phyloP scores from a whole-genome alignment of 1,284 basidiomycete species.

The Pseudozyma sp. region DNA sequence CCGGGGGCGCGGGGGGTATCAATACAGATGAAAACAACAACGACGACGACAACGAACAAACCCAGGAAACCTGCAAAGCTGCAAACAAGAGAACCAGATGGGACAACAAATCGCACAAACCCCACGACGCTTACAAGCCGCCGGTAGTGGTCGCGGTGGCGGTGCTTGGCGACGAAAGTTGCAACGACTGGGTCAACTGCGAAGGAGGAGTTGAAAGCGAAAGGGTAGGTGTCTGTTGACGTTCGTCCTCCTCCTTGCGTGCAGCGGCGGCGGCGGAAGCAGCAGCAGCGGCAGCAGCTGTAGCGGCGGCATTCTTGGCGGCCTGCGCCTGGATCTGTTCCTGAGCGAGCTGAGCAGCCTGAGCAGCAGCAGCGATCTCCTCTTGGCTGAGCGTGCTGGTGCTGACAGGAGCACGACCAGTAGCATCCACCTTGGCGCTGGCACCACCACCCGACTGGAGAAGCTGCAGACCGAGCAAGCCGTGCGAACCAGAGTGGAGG shows the following conservation, averaged over 20 bases:
- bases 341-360: slow-evolving; percentile 61
- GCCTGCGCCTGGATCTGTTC: slow-evolving; percentile 59
- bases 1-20: slow-evolving; percentile 25
- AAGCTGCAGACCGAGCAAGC: slow-evolving; percentile 68
- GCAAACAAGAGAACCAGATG: background rate
- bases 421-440: slow-evolving; percentile 65
- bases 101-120: background rate
- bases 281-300: slow-evolving; percentile 46
- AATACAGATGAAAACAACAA: slow-evolving; percentile 28
- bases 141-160: background rate
- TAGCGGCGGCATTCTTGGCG: slow-evolving; percentile 51
- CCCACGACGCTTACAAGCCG: slow-evolving; percentile 17
- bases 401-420: slow-evolving; percentile 63
- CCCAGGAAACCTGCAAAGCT: slow-evolving; percentile 8
- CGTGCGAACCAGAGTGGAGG: slow-evolving; percentile 92
- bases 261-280: slow-evolving; percentile 46
- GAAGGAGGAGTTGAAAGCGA: slow-evolving; percentile 35
- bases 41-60: slow-evolving; percentile 10
- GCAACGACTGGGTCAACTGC: slow-evolving; percentile 38
- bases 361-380: slow-evolving; percentile 65
- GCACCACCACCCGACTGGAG: slow-evolving; percentile 65
- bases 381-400: slow-evolving; percentile 63
- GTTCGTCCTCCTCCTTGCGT: slow-evolving; percentile 42
- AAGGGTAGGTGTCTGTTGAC: slow-evolving; percentile 7
- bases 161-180: slow-evolving; percentile 10